These are phyloP conservation scores for Sclerotinia spermophila DNA, from an alignment of 2,329 filamentous ascomycete species.

Conservation along the genomic window DNA sequence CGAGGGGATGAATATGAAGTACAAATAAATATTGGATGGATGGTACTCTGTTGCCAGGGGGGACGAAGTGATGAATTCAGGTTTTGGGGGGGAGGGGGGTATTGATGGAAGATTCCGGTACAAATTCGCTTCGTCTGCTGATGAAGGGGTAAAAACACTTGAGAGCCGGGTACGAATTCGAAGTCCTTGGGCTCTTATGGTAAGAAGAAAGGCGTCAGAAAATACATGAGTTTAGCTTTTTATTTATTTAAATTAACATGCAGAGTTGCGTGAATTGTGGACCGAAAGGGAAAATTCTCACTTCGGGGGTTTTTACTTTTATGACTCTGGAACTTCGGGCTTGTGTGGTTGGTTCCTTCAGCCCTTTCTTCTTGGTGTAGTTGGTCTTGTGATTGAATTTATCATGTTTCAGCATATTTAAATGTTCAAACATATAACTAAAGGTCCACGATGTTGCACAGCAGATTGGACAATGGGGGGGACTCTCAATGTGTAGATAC, in stretches of 20 bases:
- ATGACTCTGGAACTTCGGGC: slow-evolving; percentile 3
- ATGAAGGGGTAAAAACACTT: slow-evolving; percentile 10
- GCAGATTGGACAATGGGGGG: slow-evolving; percentile 11
- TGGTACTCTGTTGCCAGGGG: slow-evolving; percentile 16
- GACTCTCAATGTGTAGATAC: neutral
- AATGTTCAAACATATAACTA: neutral
- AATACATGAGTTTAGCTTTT: slow-evolving; percentile 1
- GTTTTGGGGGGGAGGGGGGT: neutral
- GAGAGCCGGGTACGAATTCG: neutral
- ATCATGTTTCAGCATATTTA: slow-evolving; percentile 14
- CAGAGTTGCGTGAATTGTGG: slow-evolving; percentile 11
- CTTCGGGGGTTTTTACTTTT: neutral
- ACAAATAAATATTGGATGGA: slow-evolving; percentile 10
- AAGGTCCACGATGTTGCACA: slow-evolving; percentile 13
- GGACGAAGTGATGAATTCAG: neutral
- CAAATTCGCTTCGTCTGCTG: slow-evolving; percentile 14
- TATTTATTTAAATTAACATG: neutral
- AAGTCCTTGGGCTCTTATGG: slow-evolving; percentile 14
- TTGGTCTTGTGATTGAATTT: slow-evolving; percentile 17
- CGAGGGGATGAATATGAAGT: neutral
- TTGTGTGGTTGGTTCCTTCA: slow-evolving; percentile 10
- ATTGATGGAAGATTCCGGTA: slow-evolving; percentile 3
- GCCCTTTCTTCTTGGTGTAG: slow-evolving; percentile 16
- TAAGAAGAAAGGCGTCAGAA: neutral
- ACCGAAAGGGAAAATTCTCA: slow-evolving; percentile 10